Conservation (phyloP, 1,284 basidiomycete species). For the Malassezia brasiliensis region DNA sequence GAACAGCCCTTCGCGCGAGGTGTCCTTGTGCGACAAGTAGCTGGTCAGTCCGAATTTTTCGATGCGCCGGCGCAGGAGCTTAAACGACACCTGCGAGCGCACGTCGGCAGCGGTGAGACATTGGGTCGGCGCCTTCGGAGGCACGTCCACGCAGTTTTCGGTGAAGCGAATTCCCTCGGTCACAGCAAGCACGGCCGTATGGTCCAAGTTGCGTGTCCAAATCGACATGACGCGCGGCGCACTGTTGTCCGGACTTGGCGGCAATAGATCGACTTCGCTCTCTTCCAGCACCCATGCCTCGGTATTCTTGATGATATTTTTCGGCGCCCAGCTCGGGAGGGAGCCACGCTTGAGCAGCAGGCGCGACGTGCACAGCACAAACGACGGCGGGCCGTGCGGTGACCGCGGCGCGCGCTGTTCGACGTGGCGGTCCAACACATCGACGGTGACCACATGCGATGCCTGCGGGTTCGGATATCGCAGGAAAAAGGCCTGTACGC, state of each 20-base stretch:
- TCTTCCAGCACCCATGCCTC: conserved; percentile 48
- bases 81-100: conserved; percentile 32
- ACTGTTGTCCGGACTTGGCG: conserved; percentile 1
- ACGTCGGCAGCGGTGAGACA: conserved; percentile 35
- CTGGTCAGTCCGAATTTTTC: conserved; percentile 46
- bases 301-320: conserved; percentile 57
- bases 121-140: conserved; percentile 6
- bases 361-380: conserved; percentile 73
- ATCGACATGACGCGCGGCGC: conserved; percentile 29
- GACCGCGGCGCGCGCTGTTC: conserved; percentile 25
- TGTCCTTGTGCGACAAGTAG: conserved; percentile 41
- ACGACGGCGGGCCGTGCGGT: conserved; percentile 48
- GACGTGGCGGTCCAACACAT: conserved; percentile 68
- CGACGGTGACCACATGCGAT: conserved; percentile 84
- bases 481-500: conserved; percentile 66
- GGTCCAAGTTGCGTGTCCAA: conserved; percentile 46
- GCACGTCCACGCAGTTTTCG: neutral
- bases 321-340: conserved; percentile 78
- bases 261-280: conserved; percentile 40
- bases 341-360: conserved; percentile 84
- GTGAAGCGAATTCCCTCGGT: conserved; percentile 34
- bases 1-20: conserved; percentile 33
- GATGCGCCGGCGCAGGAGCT: conserved; percentile 33
- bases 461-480: conserved; percentile 96
- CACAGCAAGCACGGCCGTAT: conserved; percentile 40